Evolutionary conservation across 1,284 basidiomycete genomes (phyloP).

Genomic region (Apiotrichum sp.): DNA sequence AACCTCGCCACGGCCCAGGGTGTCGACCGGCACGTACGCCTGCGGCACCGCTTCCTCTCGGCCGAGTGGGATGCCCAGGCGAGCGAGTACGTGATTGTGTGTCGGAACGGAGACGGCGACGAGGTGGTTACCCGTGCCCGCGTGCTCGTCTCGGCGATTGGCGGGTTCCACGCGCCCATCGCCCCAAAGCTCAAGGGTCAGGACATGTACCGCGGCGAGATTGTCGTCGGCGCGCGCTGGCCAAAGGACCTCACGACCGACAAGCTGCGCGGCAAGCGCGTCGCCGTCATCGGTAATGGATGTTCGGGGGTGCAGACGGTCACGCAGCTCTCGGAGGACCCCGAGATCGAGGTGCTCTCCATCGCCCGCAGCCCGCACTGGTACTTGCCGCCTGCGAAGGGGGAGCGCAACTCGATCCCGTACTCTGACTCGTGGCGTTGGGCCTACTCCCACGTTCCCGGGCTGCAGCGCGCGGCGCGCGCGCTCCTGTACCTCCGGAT

Average conservation of each 20-base stretch:
- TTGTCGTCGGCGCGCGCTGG: constrained; percentile 17
- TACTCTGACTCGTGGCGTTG: neutral
- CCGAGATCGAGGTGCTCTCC: constrained; percentile 20
- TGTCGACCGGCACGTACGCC: neutral
- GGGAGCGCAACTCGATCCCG: constrained; percentile 2
- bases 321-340: constrained; percentile 17
- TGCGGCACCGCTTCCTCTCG: neutral
- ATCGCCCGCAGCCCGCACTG: constrained; percentile 22
- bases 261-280: neutral
- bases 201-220: constrained; percentile 19
- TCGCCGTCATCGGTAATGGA: constrained; percentile 5
- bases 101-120: neutral
- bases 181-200: constrained; percentile 17
- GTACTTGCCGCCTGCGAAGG: constrained; percentile 10
- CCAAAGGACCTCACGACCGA: neutral
- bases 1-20: constrained; percentile 2
- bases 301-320: constrained; percentile 25
- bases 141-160: constrained; percentile 25
- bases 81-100: neutral
- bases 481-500: neutral
- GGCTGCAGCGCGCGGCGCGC: neutral
- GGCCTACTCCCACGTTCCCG: neutral
- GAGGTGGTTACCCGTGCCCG: constrained; percentile 1
- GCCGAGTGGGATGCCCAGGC: neutral
- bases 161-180: constrained; percentile 23